A percentile compares a stretch with the other conserved stretches of the same genome.
Evolutionary conservation across 306 rosid genomes (phyloP).

Genomic region (Prunus davidiana): DNA sequence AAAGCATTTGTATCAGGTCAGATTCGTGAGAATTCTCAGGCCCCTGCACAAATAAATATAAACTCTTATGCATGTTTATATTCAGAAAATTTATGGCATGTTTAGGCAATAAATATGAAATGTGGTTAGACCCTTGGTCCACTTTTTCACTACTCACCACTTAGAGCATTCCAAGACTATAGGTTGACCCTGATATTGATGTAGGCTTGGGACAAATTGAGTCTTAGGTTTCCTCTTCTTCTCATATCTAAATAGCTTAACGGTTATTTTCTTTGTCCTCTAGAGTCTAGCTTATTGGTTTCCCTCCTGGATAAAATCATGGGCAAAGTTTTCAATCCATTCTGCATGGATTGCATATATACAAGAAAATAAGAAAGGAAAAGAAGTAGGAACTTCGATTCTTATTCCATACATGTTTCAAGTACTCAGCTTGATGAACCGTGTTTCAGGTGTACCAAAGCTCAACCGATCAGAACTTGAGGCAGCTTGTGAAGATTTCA

Average conservation of each 20-base stretch:
- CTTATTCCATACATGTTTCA: not conserved
- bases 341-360: too few species aligned
- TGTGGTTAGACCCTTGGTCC: not conserved
- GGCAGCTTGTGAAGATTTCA: constrained; percentile 94
- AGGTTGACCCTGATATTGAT: not conserved
- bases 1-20: constrained; percentile 88
- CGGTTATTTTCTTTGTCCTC: not conserved
- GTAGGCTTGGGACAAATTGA: not conserved
- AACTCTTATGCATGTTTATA: not conserved
- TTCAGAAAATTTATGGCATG: not conserved
- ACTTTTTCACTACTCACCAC: not conserved
- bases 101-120: not conserved
- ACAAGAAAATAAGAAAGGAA: too few species aligned
- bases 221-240: not conserved
- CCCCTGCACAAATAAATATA: not conserved
- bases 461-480: constrained; percentile 66
- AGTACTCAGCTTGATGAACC: constrained; percentile 12
- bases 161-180: not conserved
- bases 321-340: too few species aligned
- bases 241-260: too few species aligned
- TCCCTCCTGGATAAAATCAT: too few species aligned
- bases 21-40: constrained; percentile 1
- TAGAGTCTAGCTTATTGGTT: too few species aligned
- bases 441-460: constrained; percentile 76
- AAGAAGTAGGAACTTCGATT: too few species aligned